These are phyloP conservation scores for Barnettozyma populi DNA, from an alignment of 805 yeast genomes.

Conservation along the genomic window DNA sequence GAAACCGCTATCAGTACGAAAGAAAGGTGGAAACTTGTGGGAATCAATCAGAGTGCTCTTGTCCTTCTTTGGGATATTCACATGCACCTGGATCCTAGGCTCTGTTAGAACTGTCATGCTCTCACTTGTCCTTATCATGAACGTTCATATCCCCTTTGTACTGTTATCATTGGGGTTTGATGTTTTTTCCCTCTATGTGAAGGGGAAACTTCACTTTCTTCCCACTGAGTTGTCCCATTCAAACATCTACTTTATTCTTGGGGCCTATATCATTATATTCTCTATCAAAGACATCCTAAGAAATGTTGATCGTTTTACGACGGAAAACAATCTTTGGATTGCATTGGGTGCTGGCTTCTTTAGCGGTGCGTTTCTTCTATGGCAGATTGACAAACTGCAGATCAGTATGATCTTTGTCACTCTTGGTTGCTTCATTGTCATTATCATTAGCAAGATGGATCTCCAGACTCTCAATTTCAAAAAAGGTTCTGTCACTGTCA, in stretches of 20 bases:
- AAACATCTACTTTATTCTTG: constrained; percentile 5
- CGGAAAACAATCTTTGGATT: background rate
- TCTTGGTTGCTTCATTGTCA: constrained; percentile 21
- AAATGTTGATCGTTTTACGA: constrained; percentile 10
- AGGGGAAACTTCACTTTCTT: background rate
- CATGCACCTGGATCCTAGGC: constrained; percentile 15
- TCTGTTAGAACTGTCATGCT: constrained; percentile 21
- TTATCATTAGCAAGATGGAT: constrained; percentile 18
- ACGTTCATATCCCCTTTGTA: constrained; percentile 10
- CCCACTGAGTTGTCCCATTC: constrained; percentile 4
- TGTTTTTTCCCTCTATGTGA: constrained; percentile 1
- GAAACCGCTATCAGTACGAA: background rate
- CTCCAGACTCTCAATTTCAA: constrained; percentile 4
- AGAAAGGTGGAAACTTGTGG: background rate
- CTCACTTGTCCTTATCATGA: constrained; percentile 18
- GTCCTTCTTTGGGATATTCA: constrained; percentile 11
- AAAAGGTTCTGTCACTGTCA: constrained; percentile 17
- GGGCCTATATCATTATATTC: constrained; percentile 6
- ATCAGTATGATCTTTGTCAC: constrained; percentile 24
- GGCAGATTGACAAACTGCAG: constrained; percentile 8
- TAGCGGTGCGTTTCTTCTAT: constrained; percentile 4
- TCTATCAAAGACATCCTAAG: constrained; percentile 11
- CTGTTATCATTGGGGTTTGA: constrained; percentile 14
- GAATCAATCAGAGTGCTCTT: constrained; percentile 6
- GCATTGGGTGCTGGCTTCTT: background rate